A percentile compares a stretch with the other conserved stretches of the same genome.
Evolutionary conservation across 83 land plant species (phyloP).

Genomic region (Thuja plicata): DNA sequence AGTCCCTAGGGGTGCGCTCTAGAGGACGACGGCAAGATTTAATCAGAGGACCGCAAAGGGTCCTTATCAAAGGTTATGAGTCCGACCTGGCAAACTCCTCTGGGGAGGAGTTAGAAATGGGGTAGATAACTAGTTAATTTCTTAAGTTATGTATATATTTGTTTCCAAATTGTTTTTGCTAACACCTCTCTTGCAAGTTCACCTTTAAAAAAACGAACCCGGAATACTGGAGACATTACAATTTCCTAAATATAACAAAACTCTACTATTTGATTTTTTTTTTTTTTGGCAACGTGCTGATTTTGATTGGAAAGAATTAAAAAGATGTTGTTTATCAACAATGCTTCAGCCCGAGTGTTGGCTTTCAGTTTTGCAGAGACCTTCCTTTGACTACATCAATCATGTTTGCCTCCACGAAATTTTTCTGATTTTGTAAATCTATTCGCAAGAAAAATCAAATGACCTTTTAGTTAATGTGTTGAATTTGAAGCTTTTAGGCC

Average conservation of each 20-base stretch:
- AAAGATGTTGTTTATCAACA: neutral
- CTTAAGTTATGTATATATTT: too few relatives aligned
- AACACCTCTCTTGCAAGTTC: too few relatives aligned
- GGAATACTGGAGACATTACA: too few relatives aligned
- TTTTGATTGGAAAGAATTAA: neutral
- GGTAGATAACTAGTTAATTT: too few relatives aligned
- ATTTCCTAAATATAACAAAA: neutral
- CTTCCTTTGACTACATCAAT: neutral
- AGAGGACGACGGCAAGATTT: too few relatives aligned
- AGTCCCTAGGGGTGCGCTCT: too few relatives aligned
- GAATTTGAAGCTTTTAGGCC: neutral
- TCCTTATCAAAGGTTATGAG: too few relatives aligned
- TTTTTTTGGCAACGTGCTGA: neutral
- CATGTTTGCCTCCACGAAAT: neutral
- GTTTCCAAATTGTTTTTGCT: too few relatives aligned
- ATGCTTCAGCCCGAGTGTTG: neutral
- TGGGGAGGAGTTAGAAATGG: too few relatives aligned
- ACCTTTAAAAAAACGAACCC: too few relatives aligned
- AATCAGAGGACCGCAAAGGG: too few relatives aligned
- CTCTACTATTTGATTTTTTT: neutral
- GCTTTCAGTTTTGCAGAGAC: neutral
- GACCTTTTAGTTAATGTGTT: neutral
- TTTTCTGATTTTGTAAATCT: neutral
- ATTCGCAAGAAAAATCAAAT: neutral
- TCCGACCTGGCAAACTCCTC: too few relatives aligned